Conservation (phyloP, 257 asterid species). For the Striga asiatica region DNA sequence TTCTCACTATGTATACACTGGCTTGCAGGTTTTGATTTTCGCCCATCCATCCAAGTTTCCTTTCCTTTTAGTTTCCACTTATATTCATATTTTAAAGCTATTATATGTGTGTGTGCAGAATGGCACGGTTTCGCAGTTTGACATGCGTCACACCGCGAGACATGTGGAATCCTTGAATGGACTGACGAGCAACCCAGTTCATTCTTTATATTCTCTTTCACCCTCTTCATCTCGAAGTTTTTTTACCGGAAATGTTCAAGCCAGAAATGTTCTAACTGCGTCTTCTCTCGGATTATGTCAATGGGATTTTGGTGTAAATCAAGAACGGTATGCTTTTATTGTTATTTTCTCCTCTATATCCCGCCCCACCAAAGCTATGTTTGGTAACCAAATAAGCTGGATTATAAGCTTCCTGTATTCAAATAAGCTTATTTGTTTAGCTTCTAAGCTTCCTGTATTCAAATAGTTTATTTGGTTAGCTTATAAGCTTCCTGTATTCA, state of each 20-base stretch:
- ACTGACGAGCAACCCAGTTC: slow-evolving; percentile 54
- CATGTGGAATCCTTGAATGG: slow-evolving; percentile 65
- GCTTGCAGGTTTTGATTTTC: slow-evolving; percentile 56
- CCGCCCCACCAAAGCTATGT: too few relatives aligned
- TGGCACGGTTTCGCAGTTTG: slow-evolving; percentile 77
- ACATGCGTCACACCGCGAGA: slow-evolving; percentile 56
- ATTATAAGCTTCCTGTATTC: too few relatives aligned
- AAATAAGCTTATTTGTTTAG: too few relatives aligned
- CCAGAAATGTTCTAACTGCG: slow-evolving; percentile 63
- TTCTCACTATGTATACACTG: slow-evolving; percentile 63
- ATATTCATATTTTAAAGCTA: slow-evolving; percentile 7
- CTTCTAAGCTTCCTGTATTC: too few relatives aligned
- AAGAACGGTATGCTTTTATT: slow-evolving; percentile 45
- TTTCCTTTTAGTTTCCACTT: background rate
- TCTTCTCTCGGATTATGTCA: slow-evolving; percentile 82
- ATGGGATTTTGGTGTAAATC: slow-evolving; percentile 59
- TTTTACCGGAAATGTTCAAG: too few relatives aligned
- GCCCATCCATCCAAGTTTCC: too few relatives aligned
- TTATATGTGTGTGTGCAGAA: slow-evolving; percentile 43
- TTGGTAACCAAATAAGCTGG: too few relatives aligned
- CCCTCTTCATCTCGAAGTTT: slow-evolving; percentile 25
- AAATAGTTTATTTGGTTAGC: too few relatives aligned
- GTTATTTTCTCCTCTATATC: too few relatives aligned
- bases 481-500: too few relatives aligned
- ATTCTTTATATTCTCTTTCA: slow-evolving; percentile 50